A percentile compares a stretch with the other conserved stretches of the same genome.
Conservation (phyloP, 768 basidiomycete genomes). For the Nevesoporus exiguus region DNA sequence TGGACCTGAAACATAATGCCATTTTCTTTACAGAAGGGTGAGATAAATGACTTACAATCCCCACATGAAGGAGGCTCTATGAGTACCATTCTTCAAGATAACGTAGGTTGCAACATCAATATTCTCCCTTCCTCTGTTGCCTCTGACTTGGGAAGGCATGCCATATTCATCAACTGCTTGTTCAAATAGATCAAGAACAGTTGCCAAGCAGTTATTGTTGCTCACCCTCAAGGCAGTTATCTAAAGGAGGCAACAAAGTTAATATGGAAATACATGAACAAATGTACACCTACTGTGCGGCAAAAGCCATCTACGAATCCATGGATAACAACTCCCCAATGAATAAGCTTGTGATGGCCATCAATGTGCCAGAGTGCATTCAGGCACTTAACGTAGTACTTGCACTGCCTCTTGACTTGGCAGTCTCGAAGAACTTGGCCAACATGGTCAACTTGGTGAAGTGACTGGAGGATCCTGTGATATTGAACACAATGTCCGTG, state of each 20-base stretch:
- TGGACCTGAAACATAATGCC: not conserved
- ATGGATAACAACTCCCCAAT: not conserved
- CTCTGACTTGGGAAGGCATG: not conserved
- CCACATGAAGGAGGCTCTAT: not conserved
- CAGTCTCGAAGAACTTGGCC: not conserved
- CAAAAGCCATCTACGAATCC: not conserved
- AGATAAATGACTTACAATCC: not conserved
- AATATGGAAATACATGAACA: too few species aligned
- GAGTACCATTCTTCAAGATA: not conserved
- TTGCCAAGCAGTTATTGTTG: not conserved
- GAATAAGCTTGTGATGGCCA: constrained; percentile 28
- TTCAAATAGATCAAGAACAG: not conserved
- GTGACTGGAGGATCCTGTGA: not conserved
- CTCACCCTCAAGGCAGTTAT: not conserved
- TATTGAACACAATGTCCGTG: not conserved
- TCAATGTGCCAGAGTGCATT: not conserved
- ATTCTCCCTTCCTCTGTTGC: not conserved
- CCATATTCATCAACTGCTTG: not conserved
- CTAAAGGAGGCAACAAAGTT: not conserved
- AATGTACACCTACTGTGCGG: constrained; percentile 3
- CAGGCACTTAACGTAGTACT: constrained; percentile 6
- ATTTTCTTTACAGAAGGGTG: not conserved
- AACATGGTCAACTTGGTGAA: not conserved
- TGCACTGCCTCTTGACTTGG: not conserved
- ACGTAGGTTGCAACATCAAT: not conserved